phyloP scores from a whole-genome alignment of 495 filamentous ascomycete species.

The Mytilinidion resinicola region DNA sequence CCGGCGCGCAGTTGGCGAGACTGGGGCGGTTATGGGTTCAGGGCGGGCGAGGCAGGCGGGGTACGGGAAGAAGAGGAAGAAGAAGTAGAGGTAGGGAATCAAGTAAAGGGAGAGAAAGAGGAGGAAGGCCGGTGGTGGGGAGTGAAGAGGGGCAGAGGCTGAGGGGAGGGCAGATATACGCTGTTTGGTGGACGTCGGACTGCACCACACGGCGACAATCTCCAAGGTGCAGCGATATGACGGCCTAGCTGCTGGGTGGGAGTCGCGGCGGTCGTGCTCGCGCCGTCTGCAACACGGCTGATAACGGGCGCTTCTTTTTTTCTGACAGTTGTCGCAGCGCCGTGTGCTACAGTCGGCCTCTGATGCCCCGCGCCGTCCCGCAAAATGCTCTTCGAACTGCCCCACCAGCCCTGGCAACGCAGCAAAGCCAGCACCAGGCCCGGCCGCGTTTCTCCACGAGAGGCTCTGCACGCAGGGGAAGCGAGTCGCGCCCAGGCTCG shows the following conservation, averaged over 20 bases:
- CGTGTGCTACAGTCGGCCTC: background rate
- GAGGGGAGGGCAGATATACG: no score
- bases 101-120: background rate
- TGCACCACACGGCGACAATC: no score
- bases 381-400: background rate
- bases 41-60: background rate
- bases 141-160: background rate
- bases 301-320: slow-evolving; percentile 2
- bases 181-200: no score
- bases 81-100: background rate
- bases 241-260: no score
- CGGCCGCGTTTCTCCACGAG: no score
- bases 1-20: background rate
- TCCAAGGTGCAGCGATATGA: no score
- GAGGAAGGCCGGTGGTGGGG: background rate
- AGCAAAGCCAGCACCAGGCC: no score
- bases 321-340: background rate
- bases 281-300: background rate
- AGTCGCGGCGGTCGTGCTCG: no score
- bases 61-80: background rate
- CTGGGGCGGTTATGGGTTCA: no score
- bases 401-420: background rate
- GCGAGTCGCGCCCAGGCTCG: no score
- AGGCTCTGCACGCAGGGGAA: no score
- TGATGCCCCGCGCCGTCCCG: slow-evolving; percentile 1